These are phyloP conservation scores for Talaromyces sp. DNA, from an alignment of 2,329 filamentous ascomycete genomes.

Conservation along the genomic window DNA sequence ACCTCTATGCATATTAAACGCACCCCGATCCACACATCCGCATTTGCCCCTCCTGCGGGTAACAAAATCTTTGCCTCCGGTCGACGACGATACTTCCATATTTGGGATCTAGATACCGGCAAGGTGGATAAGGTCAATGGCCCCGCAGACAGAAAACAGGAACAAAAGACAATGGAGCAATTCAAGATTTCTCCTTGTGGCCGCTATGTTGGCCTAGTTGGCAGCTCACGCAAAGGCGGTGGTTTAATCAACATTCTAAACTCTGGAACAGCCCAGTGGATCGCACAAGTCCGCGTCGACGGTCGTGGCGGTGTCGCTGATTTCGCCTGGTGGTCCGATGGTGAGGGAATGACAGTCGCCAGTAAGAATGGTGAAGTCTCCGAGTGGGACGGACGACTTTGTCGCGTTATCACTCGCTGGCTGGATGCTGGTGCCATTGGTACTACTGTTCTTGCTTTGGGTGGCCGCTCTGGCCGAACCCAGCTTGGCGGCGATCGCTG, in stretches of 20 bases:
- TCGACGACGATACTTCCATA: conserved; percentile 87
- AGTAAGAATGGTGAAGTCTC: conserved; percentile 87
- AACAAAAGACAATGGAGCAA: conserved; percentile 87
- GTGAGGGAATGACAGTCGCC: conserved; percentile 77
- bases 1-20: conserved; percentile 85
- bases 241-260: conserved; percentile 85
- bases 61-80: conserved; percentile 86
- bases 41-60: conserved; percentile 73
- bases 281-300: conserved; percentile 78
- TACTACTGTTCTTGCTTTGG: conserved; percentile 79
- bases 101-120: conserved; percentile 85
- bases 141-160: conserved; percentile 70
- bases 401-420: conserved; percentile 79
- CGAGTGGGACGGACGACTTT: conserved; percentile 75
- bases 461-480: conserved; percentile 49
- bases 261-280: conserved; percentile 81
- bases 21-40: conserved; percentile 80
- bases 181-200: conserved; percentile 89
- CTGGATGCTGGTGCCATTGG: conserved; percentile 86
- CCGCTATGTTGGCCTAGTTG: conserved; percentile 79
- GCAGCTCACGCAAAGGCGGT: conserved; percentile 79
- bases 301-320: conserved; percentile 82
- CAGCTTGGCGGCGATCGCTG: conserved; percentile 75
- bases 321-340: conserved; percentile 89
- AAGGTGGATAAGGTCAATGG: conserved; percentile 77